These are phyloP conservation scores for Malassezia brasiliensis DNA, from an alignment of 1,284 basidiomycete species.

Conservation along the genomic window DNA sequence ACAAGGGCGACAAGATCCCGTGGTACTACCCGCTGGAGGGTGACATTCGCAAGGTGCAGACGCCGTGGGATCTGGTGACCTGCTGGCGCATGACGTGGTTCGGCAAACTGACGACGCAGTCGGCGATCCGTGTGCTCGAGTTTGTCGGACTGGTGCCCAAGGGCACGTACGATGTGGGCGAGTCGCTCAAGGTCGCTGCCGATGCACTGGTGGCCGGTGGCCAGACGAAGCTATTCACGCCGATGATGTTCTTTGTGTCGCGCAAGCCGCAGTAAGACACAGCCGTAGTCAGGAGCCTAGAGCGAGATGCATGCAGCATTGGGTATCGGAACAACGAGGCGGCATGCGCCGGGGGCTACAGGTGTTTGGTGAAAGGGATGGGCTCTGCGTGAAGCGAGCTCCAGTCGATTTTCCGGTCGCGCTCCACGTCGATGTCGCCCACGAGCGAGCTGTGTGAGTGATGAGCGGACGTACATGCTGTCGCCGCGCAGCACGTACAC, in stretches of 20 bases:
- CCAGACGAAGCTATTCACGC: conserved; percentile 62
- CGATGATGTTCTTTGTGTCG: conserved; percentile 42
- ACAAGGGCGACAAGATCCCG: conserved; percentile 64
- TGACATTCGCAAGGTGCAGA: conserved; percentile 83
- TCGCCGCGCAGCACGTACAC: conserved; percentile 95
- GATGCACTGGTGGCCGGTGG: conserved; percentile 75
- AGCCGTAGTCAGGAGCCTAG: too few relatives aligned
- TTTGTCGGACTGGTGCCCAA: conserved; percentile 72
- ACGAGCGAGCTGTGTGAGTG: conserved; percentile 56
- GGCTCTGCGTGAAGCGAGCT: conserved; percentile 76
- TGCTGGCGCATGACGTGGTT: conserved; percentile 82
- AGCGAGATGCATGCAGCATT: too few relatives aligned
- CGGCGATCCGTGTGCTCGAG: conserved; percentile 68
- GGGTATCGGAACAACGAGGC: neutral
- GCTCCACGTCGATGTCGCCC: conserved; percentile 76
- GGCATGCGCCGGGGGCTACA: conserved; percentile 6
- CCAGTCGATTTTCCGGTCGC: conserved; percentile 71
- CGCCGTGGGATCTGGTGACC: conserved; percentile 66
- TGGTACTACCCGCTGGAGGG: conserved; percentile 98
- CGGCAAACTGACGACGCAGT: conserved; percentile 77
- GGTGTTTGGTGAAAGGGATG: conserved; percentile 52
- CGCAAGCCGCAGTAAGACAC: conserved; percentile 15
- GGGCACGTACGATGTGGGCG: conserved; percentile 84
- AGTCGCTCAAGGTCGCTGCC: conserved; percentile 73
- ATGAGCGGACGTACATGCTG: conserved; percentile 73